Percentiles rank a stretch among this genome's conserved stretches.
These are phyloP conservation scores for Cerioporus squamosus DNA, from an alignment of 1,284 basidiomycete species.

Conservation along the genomic window DNA sequence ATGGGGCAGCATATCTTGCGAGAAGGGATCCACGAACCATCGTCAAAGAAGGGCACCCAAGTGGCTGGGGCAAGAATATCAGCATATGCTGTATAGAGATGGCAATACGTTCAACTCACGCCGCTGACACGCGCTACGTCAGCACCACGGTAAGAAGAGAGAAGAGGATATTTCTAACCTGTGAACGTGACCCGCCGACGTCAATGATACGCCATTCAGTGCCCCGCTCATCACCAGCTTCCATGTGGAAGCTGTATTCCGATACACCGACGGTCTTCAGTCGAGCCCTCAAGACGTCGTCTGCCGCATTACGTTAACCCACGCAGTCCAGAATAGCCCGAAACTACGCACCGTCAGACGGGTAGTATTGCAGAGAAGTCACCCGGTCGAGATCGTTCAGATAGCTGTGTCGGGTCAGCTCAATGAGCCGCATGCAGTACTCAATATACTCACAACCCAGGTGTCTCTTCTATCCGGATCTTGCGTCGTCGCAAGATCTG, in stretches of 20 bases:
- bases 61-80: conserved; percentile 44
- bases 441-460: conserved; percentile 66
- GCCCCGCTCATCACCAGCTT: conserved; percentile 71
- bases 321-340: neutral
- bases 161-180: conserved; percentile 49
- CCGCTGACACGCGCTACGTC: conserved; percentile 27
- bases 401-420: conserved; percentile 49
- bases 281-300: conserved; percentile 59
- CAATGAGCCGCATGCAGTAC: neutral
- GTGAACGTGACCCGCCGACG: conserved; percentile 77
- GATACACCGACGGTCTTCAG: conserved; percentile 74
- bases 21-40: conserved; percentile 46
- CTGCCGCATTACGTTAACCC: conserved; percentile 38
- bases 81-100: neutral
- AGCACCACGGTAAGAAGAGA: conserved; percentile 7
- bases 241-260: conserved; percentile 81
- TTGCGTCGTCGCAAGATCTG: conserved; percentile 62
- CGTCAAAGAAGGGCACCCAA: conserved; percentile 79
- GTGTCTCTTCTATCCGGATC: conserved; percentile 69
- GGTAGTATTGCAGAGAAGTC: conserved; percentile 63
- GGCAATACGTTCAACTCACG: conserved; percentile 32
- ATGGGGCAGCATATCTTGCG: conserved; percentile 1
- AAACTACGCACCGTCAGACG: conserved; percentile 62
- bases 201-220: conserved; percentile 83
- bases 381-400: conserved; percentile 73